Percentiles rank a stretch among this genome's conserved stretches.
Conservation (phyloP, 2,329 filamentous ascomycete species). For the Sclerotinia spermophila region DNA sequence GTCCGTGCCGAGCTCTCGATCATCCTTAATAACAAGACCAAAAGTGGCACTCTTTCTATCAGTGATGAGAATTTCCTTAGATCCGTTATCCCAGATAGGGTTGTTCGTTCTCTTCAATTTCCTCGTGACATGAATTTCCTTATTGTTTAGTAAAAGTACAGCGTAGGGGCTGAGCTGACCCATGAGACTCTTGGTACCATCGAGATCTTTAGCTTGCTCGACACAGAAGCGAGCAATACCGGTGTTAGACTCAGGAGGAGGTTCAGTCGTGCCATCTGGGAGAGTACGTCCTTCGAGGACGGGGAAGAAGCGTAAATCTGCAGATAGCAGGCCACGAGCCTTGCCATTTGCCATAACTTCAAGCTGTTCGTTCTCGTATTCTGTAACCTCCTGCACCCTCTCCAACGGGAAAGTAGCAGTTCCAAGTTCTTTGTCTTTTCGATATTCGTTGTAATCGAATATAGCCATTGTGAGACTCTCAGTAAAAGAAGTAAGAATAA, state of each 20-base stretch:
- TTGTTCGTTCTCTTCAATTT: slow-evolving; percentile 97
- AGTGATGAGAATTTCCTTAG: slow-evolving; percentile 92
- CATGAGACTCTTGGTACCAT: slow-evolving; percentile 86
- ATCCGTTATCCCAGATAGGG: slow-evolving; percentile 89
- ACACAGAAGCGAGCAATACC: slow-evolving; percentile 92
- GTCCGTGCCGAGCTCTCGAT: slow-evolving; percentile 79
- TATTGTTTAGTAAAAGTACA: slow-evolving; percentile 82
- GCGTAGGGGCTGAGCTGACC: slow-evolving; percentile 91
- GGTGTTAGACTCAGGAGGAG: slow-evolving; percentile 83
- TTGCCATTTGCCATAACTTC: slow-evolving; percentile 85
- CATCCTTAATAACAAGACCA: slow-evolving; percentile 91
- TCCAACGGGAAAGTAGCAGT: slow-evolving; percentile 82
- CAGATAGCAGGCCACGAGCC: slow-evolving; percentile 71
- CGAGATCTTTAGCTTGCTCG: slow-evolving; percentile 94
- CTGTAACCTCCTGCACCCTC: slow-evolving; percentile 69
- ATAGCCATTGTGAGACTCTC: slow-evolving; percentile 81
- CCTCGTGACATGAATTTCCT: slow-evolving; percentile 83
- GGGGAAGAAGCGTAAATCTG: slow-evolving; percentile 92
- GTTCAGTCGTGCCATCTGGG: slow-evolving; percentile 72
- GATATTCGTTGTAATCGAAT: slow-evolving; percentile 91
- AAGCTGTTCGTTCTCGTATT: slow-evolving; percentile 79
- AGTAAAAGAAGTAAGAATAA: slow-evolving; percentile 87
- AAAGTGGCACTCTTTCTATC: slow-evolving; percentile 88
- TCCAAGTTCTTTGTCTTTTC: slow-evolving; percentile 95
- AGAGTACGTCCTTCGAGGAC: slow-evolving; percentile 71